phyloP scores from a whole-genome alignment of 345 rosid species.

The Arabidopsis arenosa region DNA sequence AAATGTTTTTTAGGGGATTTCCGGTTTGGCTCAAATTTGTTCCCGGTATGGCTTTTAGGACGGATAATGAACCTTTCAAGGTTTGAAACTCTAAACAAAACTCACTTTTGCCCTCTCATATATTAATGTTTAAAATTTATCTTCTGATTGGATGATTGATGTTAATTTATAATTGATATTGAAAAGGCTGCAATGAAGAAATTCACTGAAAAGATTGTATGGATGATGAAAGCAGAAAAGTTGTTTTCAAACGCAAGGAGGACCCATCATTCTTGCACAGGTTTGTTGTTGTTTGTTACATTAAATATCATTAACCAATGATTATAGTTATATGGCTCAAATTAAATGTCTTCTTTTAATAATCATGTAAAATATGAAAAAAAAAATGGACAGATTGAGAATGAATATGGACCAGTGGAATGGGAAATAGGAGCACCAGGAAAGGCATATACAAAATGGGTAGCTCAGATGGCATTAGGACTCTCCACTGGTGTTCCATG shows the following conservation, averaged over 20 bases:
- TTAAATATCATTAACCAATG: slow-evolving; percentile 30
- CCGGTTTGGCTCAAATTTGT: slow-evolving; percentile 94
- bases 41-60: slow-evolving; percentile 78
- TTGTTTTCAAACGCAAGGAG: slow-evolving; percentile 87
- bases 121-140: neutral
- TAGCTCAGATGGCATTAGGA: slow-evolving; percentile 88
- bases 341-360: neutral
- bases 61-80: slow-evolving; percentile 88
- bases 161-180: neutral
- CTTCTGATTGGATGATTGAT: neutral
- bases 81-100: slow-evolving; percentile 42
- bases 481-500: slow-evolving; percentile 94
- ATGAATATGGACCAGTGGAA: slow-evolving; percentile 92
- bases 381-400: slow-evolving; percentile 68
- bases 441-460: slow-evolving; percentile 82
- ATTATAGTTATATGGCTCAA: neutral
- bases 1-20: slow-evolving; percentile 63
- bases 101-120: neutral
- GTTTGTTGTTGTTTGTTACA: slow-evolving; percentile 43
- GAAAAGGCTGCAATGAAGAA: slow-evolving; percentile 81
- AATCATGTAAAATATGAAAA: neutral
- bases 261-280: slow-evolving; percentile 97
- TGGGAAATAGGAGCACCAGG: slow-evolving; percentile 86
- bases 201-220: slow-evolving; percentile 90
- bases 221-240: slow-evolving; percentile 95